These are phyloP conservation scores for Aspergillus sclerotioniger DNA, from an alignment of 495 filamentous ascomycete genomes.

Conservation along the genomic window DNA sequence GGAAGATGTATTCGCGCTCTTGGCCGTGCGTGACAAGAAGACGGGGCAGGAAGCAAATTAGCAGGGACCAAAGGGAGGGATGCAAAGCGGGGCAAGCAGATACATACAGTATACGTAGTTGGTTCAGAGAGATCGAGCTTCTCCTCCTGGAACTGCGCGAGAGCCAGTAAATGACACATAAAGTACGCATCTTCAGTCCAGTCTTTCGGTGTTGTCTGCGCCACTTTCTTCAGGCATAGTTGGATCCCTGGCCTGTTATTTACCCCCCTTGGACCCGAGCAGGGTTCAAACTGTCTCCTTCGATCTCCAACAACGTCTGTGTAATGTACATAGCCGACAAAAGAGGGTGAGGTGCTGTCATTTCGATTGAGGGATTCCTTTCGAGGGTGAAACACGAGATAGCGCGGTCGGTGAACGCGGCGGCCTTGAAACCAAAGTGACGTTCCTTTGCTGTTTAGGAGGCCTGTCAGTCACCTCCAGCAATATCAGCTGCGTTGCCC, in stretches of 20 bases:
- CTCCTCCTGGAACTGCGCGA: constrained; percentile 22
- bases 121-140: background rate
- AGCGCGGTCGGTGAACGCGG: constrained; percentile 15
- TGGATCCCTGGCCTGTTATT: background rate
- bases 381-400: constrained; percentile 16
- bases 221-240: constrained; percentile 5
- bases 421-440: constrained; percentile 16
- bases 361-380: background rate
- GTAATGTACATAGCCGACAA: constrained; percentile 21
- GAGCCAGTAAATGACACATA: constrained; percentile 20
- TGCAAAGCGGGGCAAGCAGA: no score
- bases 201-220: constrained; percentile 13
- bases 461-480: no score
- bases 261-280: background rate
- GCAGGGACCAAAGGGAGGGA: background rate
- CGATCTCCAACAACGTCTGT: constrained; percentile 7
- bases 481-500: no score
- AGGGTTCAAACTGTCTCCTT: background rate
- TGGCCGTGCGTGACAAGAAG: constrained; percentile 17
- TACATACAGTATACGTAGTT: constrained; percentile 17
- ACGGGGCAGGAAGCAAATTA: constrained; percentile 16
- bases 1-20: constrained; percentile 14
- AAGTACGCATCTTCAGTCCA: constrained; percentile 27
- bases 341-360: constrained; percentile 2
- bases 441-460: constrained; percentile 18